Conservation (phyloP, 352 stramenopile genomes). For the Pythium sp. region DNA sequence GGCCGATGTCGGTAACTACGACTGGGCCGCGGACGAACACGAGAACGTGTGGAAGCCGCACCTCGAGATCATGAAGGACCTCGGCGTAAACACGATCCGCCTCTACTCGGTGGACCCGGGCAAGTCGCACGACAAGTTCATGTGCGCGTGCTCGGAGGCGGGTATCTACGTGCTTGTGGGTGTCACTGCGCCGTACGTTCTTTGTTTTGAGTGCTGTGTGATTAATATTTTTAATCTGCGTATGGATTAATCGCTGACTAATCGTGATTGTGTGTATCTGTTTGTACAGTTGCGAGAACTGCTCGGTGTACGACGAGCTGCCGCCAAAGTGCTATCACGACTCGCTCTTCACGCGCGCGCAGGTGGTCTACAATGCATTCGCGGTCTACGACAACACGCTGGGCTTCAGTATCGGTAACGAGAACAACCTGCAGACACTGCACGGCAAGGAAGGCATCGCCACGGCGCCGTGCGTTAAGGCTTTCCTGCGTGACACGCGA, state of each 20-base stretch:
- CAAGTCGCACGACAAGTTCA: conserved; percentile 71
- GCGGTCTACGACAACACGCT: conserved; percentile 62
- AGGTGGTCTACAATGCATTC: conserved; percentile 56
- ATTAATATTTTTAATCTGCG: not conserved
- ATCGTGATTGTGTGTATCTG: conserved; percentile 19
- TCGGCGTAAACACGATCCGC: conserved; percentile 69
- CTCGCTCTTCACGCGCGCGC: conserved; percentile 37
- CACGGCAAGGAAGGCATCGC: not conserved
- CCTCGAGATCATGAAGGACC: conserved; percentile 48
- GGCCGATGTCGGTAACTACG: conserved; percentile 44
- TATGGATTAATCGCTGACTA: too few relatives aligned
- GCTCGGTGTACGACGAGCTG: conserved; percentile 29
- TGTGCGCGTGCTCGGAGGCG: conserved; percentile 53
- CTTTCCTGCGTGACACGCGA: conserved; percentile 44
- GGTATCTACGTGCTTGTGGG: conserved; percentile 56
- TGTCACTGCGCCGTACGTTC: conserved; percentile 31
- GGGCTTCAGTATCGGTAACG: conserved; percentile 45
- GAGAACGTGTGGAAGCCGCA: conserved; percentile 51
- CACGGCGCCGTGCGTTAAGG: conserved; percentile 45
- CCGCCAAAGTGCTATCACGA: conserved; percentile 19
- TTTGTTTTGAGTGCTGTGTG: not conserved
- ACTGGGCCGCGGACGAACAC: conserved; percentile 65
- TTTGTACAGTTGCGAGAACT: conserved; percentile 23
- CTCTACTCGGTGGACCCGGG: conserved; percentile 66
- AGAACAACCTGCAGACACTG: conserved; percentile 36